Base-by-base conservation (phyloP, 2,329 filamentous ascomycete species). In the Pseudogymnoascus pannorum region DNA sequence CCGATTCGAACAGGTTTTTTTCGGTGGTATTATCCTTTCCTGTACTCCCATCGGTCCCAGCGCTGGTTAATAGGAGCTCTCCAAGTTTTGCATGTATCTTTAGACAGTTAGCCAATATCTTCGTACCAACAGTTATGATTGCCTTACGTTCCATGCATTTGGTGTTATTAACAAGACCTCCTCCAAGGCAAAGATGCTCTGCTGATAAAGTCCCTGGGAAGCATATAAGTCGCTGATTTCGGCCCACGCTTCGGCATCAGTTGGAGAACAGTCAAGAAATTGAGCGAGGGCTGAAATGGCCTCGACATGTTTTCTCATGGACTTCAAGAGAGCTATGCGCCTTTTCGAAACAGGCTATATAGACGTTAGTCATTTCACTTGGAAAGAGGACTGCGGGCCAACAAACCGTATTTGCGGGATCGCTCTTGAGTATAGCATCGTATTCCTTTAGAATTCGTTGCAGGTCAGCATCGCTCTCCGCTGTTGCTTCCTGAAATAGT, bases 201-300 rank as follows among this genome's bases (percentile, higher is more conserved):
- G 93, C 12, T 86, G 77, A 70, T 89, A 91, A 68, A 93, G 76
- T 0, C 88, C 91, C 71, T 93, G 88, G 18, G 81, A 81, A 29
- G 92, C 80, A 75, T 99, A 97, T 64, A 97, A 76, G 72, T 96
- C 91, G 60, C 90, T 85, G 67, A 97, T 79, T 76, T 99, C 94
- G 59, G 91, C 85, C 94, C 94, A 99, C 8, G 89, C 87, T 77
- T 99, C 94, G 5, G 88, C 87, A 76, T 99, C 94, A 1, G 90
- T 96, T 1, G 94, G 92, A 60, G 87, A 89, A 64, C 88, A 86
- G 71, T 95, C 89, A 54, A 99, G 78, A 26, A 97, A 80, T 61
- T 86, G 81, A 64, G 87, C 85, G 62, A 97, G 76, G 26, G 87
- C 86, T 31, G 84, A 77, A 48, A 92, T 88, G 1, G 94, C 90